phyloP scores from a whole-genome alignment of 176 grass and related monocot genomes.

The Phyllostachys edulis region DNA sequence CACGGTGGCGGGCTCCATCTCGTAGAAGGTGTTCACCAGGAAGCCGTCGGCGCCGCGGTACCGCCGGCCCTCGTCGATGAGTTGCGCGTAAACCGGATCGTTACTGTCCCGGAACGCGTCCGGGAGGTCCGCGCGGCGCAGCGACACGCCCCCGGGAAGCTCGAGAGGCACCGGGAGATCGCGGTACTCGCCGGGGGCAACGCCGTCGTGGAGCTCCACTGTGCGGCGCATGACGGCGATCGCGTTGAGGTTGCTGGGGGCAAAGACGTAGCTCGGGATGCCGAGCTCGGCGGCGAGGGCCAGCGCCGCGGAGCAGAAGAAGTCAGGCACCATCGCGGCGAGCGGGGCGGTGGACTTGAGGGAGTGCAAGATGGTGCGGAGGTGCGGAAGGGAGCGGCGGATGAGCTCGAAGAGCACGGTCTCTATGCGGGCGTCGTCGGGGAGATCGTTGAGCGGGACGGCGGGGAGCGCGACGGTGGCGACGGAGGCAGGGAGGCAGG shows the following conservation, averaged over 20 bases:
- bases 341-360: background rate
- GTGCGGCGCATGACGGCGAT: constrained; percentile 30
- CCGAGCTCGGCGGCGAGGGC: constrained; percentile 44
- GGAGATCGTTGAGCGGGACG: constrained; percentile 49
- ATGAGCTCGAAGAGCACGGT: background rate
- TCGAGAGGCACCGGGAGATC: constrained; percentile 33
- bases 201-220: constrained; percentile 29
- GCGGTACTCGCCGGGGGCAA: constrained; percentile 3
- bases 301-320: constrained; percentile 31
- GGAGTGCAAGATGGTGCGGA: constrained; percentile 21
- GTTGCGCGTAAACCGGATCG: background rate
- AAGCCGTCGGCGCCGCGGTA: constrained; percentile 35
- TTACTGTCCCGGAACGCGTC: background rate
- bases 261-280: constrained; percentile 51
- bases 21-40: constrained; percentile 36
- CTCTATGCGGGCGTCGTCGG: background rate
- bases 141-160: constrained; percentile 38
- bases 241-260: background rate
- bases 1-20: constrained; percentile 30
- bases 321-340: constrained; percentile 44
- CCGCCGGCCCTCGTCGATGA: constrained; percentile 11
- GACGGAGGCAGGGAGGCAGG: constrained; percentile 25
- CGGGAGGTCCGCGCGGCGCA: constrained; percentile 22
- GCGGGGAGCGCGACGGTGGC: constrained; percentile 31
- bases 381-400: constrained; percentile 21